These are phyloP conservation scores for Plasmodium gallinaceum DNA, from an alignment of 169 alveolate species.

Conservation along the genomic window DNA sequence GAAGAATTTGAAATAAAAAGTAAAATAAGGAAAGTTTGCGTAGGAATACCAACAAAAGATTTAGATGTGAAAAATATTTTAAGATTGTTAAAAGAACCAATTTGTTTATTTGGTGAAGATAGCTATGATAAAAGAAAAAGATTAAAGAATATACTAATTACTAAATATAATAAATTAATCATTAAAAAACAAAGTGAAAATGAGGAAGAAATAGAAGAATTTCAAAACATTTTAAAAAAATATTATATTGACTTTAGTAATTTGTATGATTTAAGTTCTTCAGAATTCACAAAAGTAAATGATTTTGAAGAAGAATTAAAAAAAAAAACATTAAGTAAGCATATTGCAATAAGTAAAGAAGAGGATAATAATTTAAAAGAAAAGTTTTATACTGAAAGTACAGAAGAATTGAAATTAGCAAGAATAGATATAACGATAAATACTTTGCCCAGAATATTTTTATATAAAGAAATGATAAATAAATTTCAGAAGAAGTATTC, in stretches of 20 bases:
- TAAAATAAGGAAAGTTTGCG: constrained; percentile 80
- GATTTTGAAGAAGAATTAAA: constrained; percentile 64
- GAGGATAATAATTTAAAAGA: constrained; percentile 29
- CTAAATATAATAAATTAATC: constrained; percentile 81
- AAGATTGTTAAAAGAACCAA: constrained; percentile 85
- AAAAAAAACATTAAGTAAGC: constrained; percentile 58
- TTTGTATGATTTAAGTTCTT: constrained; percentile 78
- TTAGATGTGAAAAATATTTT: constrained; percentile 79
- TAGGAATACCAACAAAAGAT: constrained; percentile 86
- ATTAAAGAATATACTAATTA: constrained; percentile 79
- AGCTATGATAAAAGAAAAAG: constrained; percentile 86
- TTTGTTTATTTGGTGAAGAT: constrained; percentile 87
- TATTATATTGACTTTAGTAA: constrained; percentile 85
- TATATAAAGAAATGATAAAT: constrained; percentile 78
- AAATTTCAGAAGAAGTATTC: constrained; percentile 78
- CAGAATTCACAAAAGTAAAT: constrained; percentile 69
- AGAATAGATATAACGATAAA: constrained; percentile 78
- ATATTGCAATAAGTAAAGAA: constrained; percentile 2
- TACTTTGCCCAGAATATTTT: constrained; percentile 74
- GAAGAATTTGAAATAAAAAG: constrained; percentile 84
- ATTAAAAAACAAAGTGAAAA: constrained; percentile 70
- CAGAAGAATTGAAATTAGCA: constrained; percentile 78
- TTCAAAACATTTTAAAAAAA: constrained; percentile 80
- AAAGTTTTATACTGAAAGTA: constrained; percentile 82
- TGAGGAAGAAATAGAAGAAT: constrained; percentile 83